Conservation (phyloP, 305 asterid genomes). For the Rubia tinctorum region DNA sequence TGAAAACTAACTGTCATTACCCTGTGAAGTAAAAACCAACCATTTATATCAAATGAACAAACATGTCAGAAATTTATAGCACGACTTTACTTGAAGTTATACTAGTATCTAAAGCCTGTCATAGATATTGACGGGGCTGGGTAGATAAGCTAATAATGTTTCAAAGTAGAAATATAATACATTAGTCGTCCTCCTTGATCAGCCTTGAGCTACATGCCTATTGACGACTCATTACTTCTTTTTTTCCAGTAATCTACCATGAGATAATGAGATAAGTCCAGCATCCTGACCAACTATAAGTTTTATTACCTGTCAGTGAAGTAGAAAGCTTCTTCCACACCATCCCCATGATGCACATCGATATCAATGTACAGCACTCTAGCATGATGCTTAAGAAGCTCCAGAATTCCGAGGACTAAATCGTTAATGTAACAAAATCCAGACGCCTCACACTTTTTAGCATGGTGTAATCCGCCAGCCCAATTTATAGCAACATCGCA, state of each 20-base stretch:
- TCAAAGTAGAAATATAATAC: neutral
- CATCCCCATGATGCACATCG: constrained; percentile 99
- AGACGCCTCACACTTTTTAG: constrained; percentile 98
- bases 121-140: neutral
- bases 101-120: neutral
- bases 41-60: constrained; percentile 11
- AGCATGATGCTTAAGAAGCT: constrained; percentile 92
- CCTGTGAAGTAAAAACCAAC: constrained; percentile 44
- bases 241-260: neutral
- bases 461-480: constrained; percentile 99
- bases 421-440: constrained; percentile 99
- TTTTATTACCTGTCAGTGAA: constrained; percentile 76
- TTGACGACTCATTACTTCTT: neutral
- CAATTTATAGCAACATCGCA: constrained; percentile 97
- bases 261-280: neutral
- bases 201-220: neutral
- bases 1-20: constrained; percentile 99
- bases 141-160: neutral
- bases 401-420: constrained; percentile 91
- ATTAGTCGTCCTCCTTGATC: neutral
- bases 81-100: neutral
- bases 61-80: neutral
- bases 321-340: constrained; percentile 99
- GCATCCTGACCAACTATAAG: neutral
- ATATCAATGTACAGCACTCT: constrained; percentile 96